Base-by-base conservation (phyloP, 768 basidiomycete genomes). In the Hericium erinaceus region DNA sequence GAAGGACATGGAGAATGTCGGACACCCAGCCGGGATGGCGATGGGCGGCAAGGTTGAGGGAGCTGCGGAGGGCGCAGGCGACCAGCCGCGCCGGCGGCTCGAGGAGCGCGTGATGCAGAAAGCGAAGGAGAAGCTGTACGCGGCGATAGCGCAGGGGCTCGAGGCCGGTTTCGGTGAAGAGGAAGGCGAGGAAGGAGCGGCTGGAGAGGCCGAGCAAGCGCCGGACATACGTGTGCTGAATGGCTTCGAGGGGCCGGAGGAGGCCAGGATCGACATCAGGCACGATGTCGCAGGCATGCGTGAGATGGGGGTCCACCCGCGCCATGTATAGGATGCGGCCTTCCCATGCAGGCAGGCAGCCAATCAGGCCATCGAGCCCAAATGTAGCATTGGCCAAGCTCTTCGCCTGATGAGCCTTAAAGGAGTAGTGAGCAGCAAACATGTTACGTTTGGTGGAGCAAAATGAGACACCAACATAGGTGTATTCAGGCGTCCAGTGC, bases 271-370 rank as follows among this genome's bases (percentile, higher is more conserved):
- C 7, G 51, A 60, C 54, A 55, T 65, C 62, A 0, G 56, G 52
- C 2, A 41, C 28, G 13, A 64, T 39, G 13, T 61, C 62, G 39
- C 52, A 59, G 1, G 46, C 64, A 22, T 54, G 55, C 18, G 54
- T 64, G 13, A 65, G 57, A 37, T 61, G 63, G 37, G 60, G 61
- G 49, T 65, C 64, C 2, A 65, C 54, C 5, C 61, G 54, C 2
- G 64, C 60, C 37, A 49, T 61, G 57, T 65, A 65, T 0, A 65
- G 58, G 26, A 28, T 22, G 10, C 10, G 10, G 6, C 51, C 51
- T 26, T 52, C 24, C 9, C 28, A 28, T 10, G 51, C 13, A 26
- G 51, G 7, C 26, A 15, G 10, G 10, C 26, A 13, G 22, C 22
- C 22, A 2, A 22, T 22, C 51, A 22, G 28, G 37, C 51, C 24